These are phyloP conservation scores for Debaryomyces robertsiae DNA, from an alignment of 1,139 yeast species.

Conservation along the genomic window DNA sequence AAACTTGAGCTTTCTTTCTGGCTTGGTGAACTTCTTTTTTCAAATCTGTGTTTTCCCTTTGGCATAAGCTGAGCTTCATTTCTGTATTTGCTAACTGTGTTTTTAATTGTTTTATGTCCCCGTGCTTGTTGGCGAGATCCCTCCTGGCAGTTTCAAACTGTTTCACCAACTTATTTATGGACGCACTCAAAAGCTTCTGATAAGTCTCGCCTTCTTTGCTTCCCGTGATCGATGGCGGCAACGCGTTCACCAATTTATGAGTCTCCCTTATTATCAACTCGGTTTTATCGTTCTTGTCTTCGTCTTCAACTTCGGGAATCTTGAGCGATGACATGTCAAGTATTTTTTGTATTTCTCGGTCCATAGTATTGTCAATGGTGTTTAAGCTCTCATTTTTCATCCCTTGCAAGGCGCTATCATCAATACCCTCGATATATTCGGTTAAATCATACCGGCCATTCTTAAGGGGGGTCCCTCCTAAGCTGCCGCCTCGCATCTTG, in stretches of 20 bases:
- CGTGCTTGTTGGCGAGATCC: constrained; percentile 13
- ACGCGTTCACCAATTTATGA: constrained; percentile 28
- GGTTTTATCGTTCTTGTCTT: constrained; percentile 21
- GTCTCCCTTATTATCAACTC: constrained; percentile 34
- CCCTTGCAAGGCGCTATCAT: not conserved
- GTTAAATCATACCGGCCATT: constrained; percentile 4
- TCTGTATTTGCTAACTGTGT: constrained; percentile 8
- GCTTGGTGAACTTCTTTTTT: constrained; percentile 18
- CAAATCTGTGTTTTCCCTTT: constrained; percentile 21
- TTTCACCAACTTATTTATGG: constrained; percentile 26
- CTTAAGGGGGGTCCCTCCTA: constrained; percentile 14
- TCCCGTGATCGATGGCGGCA: constrained; percentile 25
- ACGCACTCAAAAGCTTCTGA: constrained; percentile 23
- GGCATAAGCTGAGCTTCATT: constrained; percentile 16
- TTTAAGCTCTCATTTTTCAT: constrained; percentile 1
- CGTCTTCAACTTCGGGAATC: constrained; percentile 12
- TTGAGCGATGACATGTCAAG: constrained; percentile 15
- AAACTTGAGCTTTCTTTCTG: constrained; percentile 15
- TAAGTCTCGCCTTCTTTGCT: constrained; percentile 32
- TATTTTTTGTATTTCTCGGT: constrained; percentile 10
- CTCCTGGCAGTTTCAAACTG: constrained; percentile 24
- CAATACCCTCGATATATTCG: constrained; percentile 6
- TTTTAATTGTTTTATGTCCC: constrained; percentile 4
- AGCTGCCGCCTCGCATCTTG: constrained; percentile 18
- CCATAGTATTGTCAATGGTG: constrained; percentile 15